phyloP scores from a whole-genome alignment of 805 yeast genomes.

The Metschnikowia lunata region DNA sequence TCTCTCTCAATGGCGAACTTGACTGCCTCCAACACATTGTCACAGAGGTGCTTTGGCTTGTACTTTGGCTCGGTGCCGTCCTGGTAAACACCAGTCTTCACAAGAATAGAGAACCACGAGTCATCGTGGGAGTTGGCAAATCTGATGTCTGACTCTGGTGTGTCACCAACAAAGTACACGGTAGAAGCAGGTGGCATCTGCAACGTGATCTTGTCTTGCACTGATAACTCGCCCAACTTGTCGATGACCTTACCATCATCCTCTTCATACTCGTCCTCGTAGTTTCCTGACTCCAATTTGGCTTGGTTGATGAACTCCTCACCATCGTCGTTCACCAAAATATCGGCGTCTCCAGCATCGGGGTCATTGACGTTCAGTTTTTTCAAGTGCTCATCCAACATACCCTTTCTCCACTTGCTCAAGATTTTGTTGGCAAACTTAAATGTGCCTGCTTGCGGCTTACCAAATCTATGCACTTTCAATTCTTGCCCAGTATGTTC shows the following conservation, averaged over 20 bases:
- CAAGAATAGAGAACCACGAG: conserved; percentile 81
- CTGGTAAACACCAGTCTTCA: conserved; percentile 83
- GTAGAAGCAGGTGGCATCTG: conserved; percentile 81
- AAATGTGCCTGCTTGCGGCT: conserved; percentile 86
- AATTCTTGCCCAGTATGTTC: conserved; percentile 82
- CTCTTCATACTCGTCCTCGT: conserved; percentile 28
- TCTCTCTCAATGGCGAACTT: conserved; percentile 80
- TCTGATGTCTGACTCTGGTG: conserved; percentile 84
- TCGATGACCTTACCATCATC: conserved; percentile 26
- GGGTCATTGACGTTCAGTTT: conserved; percentile 43
- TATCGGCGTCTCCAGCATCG: conserved; percentile 38
- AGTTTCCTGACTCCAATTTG: conserved; percentile 34
- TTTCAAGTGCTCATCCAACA: conserved; percentile 68
- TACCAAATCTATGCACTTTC: conserved; percentile 79
- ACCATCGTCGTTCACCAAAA: conserved; percentile 40
- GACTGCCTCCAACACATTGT: conserved; percentile 76
- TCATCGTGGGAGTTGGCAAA: conserved; percentile 84
- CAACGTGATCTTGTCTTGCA: conserved; percentile 39
- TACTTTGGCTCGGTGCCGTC: conserved; percentile 77
- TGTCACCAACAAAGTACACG: conserved; percentile 85
- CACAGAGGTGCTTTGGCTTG: conserved; percentile 69
- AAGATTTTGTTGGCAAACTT: conserved; percentile 77
- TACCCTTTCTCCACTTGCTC: conserved; percentile 72
- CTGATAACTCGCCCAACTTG: conserved; percentile 20
- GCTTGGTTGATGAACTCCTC: conserved; percentile 42